Evolutionary conservation across 2,329 filamentous ascomycete species (phyloP).

Genomic region (Cytospora schulzeri): DNA sequence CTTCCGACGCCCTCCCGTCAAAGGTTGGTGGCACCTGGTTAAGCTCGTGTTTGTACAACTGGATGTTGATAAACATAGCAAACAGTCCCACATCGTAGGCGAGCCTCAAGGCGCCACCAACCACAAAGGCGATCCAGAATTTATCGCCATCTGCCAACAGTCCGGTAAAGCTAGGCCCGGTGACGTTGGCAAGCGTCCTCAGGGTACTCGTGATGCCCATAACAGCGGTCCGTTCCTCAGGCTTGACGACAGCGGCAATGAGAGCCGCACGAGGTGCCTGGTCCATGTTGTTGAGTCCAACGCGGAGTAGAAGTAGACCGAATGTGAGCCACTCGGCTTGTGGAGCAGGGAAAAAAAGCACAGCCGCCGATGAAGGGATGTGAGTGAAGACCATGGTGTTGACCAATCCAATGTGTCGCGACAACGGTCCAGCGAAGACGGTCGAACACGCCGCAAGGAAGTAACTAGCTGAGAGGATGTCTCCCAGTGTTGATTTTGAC

Average conservation of each 20-base stretch:
- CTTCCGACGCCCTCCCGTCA: conserved; percentile 13
- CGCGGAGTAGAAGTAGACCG: conserved; percentile 58
- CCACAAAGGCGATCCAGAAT: conserved; percentile 66
- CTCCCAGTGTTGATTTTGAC: conserved; percentile 59
- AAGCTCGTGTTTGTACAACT: conserved; percentile 50
- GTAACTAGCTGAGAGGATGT: conserved; percentile 57
- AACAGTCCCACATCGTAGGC: conserved; percentile 62
- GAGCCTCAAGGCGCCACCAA: conserved; percentile 54
- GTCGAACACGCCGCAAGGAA: conserved; percentile 56
- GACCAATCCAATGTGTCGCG: conserved; percentile 60
- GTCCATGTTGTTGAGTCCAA: conserved; percentile 69
- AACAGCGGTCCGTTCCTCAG: conserved; percentile 68
- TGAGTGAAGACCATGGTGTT: conserved; percentile 68
- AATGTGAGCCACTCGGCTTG: conserved; percentile 53
- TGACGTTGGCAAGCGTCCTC: conserved; percentile 59
- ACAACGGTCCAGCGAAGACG: conserved; percentile 59
- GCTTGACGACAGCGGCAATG: conserved; percentile 66
- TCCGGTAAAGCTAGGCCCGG: conserved; percentile 58
- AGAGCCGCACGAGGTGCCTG: conserved; percentile 68
- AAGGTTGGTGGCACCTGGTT: background rate
- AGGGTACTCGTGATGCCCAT: conserved; percentile 68
- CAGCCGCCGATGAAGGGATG: conserved; percentile 62
- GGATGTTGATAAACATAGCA: conserved; percentile 61
- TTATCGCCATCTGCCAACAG: conserved; percentile 51
- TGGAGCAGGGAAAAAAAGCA: conserved; percentile 61